Evolutionary conservation across 495 filamentous ascomycete species (phyloP).

Genomic region (Tuber indicum): DNA sequence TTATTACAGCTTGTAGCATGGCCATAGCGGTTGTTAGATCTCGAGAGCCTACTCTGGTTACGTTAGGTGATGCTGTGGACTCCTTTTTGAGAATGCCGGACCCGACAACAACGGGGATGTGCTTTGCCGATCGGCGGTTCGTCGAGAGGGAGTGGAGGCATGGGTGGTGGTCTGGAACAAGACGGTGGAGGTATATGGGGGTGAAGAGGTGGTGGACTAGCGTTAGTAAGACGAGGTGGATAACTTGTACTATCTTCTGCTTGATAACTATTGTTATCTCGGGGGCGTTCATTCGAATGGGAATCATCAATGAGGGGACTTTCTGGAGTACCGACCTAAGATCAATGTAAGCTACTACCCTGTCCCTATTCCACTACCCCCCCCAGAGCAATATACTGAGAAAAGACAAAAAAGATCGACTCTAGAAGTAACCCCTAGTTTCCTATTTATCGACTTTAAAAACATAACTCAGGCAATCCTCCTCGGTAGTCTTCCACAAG

Average conservation of each 20-base stretch:
- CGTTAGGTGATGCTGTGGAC: constrained; percentile 10
- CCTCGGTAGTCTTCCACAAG: constrained; percentile 44
- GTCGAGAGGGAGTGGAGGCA: constrained; percentile 9
- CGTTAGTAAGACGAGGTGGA: constrained; percentile 4
- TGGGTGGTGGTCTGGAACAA: not conserved
- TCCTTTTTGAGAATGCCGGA: constrained; percentile 5
- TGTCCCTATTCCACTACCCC: not conserved
- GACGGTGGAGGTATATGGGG: too few relatives aligned
- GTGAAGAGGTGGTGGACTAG: too few relatives aligned
- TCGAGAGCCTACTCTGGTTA: constrained; percentile 16
- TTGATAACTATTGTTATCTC: not conserved
- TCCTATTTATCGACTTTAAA: too few relatives aligned
- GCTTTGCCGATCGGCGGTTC: constrained; percentile 33
- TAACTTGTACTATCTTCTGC: not conserved
- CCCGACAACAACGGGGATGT: constrained; percentile 30
- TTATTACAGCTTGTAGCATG: constrained; percentile 19
- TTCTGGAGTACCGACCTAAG: not conserved
- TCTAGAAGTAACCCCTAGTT: too few relatives aligned
- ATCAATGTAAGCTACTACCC: not conserved
- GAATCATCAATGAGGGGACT: not conserved
- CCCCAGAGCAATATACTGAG: not conserved
- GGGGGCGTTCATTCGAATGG: not conserved
- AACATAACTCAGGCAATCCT: constrained; percentile 30
- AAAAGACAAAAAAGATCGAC: not conserved
- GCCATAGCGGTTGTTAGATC: constrained; percentile 27